These are phyloP conservation scores for Aspergillus fumigatus DNA, from an alignment of 2,329 filamentous ascomycete genomes.

Conservation along the genomic window DNA sequence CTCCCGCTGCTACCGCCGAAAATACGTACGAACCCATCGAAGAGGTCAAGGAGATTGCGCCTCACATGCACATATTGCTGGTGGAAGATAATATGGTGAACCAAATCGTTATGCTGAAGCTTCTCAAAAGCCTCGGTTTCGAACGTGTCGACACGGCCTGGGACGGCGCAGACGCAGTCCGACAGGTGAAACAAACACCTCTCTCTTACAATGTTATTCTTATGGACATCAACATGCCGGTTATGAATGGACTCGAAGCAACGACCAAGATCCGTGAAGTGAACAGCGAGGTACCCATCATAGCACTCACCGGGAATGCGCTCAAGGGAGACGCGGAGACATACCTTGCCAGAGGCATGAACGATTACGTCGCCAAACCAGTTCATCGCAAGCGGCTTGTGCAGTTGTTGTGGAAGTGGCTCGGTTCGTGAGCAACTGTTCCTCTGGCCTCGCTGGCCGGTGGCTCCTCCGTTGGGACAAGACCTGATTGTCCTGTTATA, in stretches of 20 bases:
- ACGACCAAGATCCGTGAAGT: constrained; percentile 40
- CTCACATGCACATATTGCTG: constrained; percentile 38
- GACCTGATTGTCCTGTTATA: neutral
- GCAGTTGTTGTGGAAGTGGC: constrained; percentile 40
- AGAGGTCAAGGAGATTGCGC: constrained; percentile 35
- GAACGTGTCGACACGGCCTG: constrained; percentile 39
- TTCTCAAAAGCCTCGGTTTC: constrained; percentile 39
- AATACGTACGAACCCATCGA: constrained; percentile 16
- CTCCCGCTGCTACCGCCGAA: constrained; percentile 12
- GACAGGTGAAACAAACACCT: constrained; percentile 39
- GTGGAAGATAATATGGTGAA: constrained; percentile 44
- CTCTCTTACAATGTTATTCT: constrained; percentile 42
- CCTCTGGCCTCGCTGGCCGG: neutral
- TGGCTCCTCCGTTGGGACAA: neutral
- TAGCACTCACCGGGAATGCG: constrained; percentile 55
- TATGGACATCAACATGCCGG: constrained; percentile 48
- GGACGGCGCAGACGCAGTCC: constrained; percentile 43
- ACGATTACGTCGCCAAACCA: constrained; percentile 54
- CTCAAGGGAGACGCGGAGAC: constrained; percentile 52
- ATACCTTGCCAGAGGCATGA: constrained; percentile 53
- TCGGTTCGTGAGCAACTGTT: constrained; percentile 18
- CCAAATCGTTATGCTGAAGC: constrained; percentile 38
- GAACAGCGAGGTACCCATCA: constrained; percentile 43
- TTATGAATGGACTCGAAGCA: constrained; percentile 44
- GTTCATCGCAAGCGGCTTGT: constrained; percentile 48